These are phyloP conservation scores for Dioscorea dumetorum DNA, from an alignment of 106 monocot species.

Conservation along the genomic window DNA sequence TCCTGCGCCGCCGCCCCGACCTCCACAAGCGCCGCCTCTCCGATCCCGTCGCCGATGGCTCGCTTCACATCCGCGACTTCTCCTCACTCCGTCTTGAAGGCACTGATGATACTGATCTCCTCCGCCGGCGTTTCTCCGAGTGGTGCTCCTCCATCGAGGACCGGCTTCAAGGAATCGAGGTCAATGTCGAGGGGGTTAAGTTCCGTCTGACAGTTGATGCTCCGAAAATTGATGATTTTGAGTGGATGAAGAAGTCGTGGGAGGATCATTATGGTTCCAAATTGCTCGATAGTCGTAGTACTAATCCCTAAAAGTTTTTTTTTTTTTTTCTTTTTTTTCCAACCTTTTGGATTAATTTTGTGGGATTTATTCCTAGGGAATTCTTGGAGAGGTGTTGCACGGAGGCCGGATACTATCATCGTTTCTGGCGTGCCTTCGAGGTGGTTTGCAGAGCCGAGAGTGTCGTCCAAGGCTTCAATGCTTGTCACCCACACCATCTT, in stretches of 20 bases:
- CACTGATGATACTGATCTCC: neutral
- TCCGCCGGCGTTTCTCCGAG: constrained; percentile 39
- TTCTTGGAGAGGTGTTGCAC: constrained; percentile 21
- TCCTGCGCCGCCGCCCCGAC: constrained; percentile 50
- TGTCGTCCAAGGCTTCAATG: constrained; percentile 89
- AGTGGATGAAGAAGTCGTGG: constrained; percentile 64
- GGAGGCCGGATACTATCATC: constrained; percentile 65
- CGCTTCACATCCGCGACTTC: constrained; percentile 62
- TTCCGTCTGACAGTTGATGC: constrained; percentile 55
- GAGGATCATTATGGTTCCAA: constrained; percentile 60
- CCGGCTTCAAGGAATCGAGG: constrained; percentile 56
- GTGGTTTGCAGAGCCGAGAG: constrained; percentile 93
- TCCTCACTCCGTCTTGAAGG: constrained; percentile 28
- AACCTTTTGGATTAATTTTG: neutral
- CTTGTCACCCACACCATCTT: constrained; percentile 86
- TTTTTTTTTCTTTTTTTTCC: neutral
- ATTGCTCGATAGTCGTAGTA: constrained; percentile 27
- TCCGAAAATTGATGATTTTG: constrained; percentile 63
- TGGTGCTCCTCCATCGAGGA: constrained; percentile 54
- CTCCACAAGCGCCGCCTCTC: constrained; percentile 81
- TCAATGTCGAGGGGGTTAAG: constrained; percentile 85
- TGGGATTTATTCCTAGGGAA: constrained; percentile 16
- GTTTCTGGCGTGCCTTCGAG: constrained; percentile 74
- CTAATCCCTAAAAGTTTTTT: neutral
- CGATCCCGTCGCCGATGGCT: constrained; percentile 76